Evolutionary conservation across 192 early-diverging fungal species (phyloP).

Genomic region (Backusella parvicylindrica): DNA sequence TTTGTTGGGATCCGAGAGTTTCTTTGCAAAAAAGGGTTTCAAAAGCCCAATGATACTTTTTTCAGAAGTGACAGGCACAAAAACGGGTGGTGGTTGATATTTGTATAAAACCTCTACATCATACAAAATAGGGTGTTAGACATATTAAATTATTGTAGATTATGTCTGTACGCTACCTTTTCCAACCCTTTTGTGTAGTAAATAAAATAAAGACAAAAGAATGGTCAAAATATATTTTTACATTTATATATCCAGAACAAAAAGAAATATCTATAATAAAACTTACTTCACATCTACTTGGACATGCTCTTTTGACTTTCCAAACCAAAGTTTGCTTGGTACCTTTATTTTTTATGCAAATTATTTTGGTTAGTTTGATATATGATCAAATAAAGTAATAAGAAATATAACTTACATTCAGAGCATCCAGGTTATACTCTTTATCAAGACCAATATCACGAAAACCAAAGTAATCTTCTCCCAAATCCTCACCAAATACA

Average conservation of each 20-base stretch:
- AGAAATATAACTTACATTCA: constrained; percentile 17
- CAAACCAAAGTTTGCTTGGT: constrained; percentile 43
- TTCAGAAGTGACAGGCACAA: constrained; percentile 57
- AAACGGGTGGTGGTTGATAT: constrained; percentile 54
- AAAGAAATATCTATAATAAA: background rate
- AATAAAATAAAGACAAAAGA: background rate
- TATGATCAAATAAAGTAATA: background rate
- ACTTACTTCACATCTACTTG: background rate
- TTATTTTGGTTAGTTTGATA: background rate
- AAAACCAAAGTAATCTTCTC: constrained; percentile 90
- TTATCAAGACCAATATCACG: constrained; percentile 83
- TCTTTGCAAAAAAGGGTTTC: constrained; percentile 57
- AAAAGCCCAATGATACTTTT: constrained; percentile 74
- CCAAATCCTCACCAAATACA: constrained; percentile 47
- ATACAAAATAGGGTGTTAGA: background rate
- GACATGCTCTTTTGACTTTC: constrained; percentile 22
- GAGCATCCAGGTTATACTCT: constrained; percentile 51
- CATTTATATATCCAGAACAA: background rate
- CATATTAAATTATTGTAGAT: background rate
- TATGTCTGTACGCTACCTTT: background rate
- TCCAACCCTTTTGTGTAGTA: background rate
- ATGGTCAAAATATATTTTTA: background rate
- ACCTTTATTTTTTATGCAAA: constrained; percentile 10
- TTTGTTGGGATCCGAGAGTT: constrained; percentile 27
- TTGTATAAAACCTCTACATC: constrained; percentile 21